Percentiles rank a stretch among this genome's conserved stretches.
Conservation (phyloP, 352 stramenopile species). For the Pythium biforme region DNA sequence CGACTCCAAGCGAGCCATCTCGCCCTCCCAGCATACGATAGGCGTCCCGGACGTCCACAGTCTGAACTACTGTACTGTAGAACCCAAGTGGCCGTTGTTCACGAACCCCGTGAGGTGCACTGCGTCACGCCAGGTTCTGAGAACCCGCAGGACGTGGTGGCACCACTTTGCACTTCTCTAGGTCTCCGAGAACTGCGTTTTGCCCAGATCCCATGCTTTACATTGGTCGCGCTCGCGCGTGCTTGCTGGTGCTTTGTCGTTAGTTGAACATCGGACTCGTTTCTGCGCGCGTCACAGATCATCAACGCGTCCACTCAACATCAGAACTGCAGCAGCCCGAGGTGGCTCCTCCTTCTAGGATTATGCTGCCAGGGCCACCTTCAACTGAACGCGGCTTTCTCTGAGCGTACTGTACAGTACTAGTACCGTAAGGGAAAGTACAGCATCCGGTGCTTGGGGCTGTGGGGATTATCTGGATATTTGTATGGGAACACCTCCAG, state of each 20-base stretch:
- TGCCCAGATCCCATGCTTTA: too few species aligned
- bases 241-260: background rate
- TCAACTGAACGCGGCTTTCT: background rate
- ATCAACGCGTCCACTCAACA: background rate
- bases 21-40: too few species aligned
- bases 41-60: too few species aligned
- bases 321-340: too few species aligned
- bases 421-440: background rate
- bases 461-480: too few species aligned
- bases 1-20: too few species aligned
- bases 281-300: background rate
- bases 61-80: too few species aligned
- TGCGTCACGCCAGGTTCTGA: too few species aligned
- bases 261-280: background rate
- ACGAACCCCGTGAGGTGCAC: too few species aligned
- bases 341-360: background rate
- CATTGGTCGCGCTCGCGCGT: background rate
- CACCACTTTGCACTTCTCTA: background rate
- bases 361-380: background rate
- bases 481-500: background rate
- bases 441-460: background rate
- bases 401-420: background rate
- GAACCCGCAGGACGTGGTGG: too few species aligned
- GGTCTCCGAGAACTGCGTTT: background rate
- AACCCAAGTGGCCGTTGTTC: too few species aligned